Base-by-base conservation (phyloP, 306 rosid species). In the Urtica urens region DNA sequence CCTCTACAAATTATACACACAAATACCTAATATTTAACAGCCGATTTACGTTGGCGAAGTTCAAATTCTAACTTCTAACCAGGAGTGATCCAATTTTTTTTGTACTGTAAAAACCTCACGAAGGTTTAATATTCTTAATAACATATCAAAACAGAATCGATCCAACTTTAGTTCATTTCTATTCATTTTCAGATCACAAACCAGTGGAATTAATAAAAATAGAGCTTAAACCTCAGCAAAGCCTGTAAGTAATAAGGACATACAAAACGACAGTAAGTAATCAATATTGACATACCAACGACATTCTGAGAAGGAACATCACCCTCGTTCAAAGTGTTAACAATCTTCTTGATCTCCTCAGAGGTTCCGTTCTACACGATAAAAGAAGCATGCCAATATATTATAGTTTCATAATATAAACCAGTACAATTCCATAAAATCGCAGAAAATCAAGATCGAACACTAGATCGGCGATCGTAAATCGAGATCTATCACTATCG, bases 291-390 rank as follows among this genome's bases (percentile, higher is more conserved):
- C 92, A 72, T 62, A 84, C 95, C 87, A 16, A 84, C 95, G 50
- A 73, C 79, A 73, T 84, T 84, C 38, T 69, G 68, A 6, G 79
- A 73, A 17, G 94, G 86, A 20, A 84, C 83, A 33, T 75, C 31
- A 24, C 74, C 94, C 3, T 78, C 87, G 8, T 84, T 84, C 49
- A 84, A 65, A n/a, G 73, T 63, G 24, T 60, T 40, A 5, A 84
- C 81, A 40, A 84, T 84, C 74, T 84, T 84, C 72, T 75, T 84
- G 76, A 84, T 92, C 81, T 84, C 82, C 18, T 70, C 95, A 17
- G 62, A 51, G 51, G 93, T 84, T 22, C 95, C 95, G 35, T 84
- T 84, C 87, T 84, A 70, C 9, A 45, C 2, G n/a, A n/a, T n/a
- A n/a, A n/a, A n/a, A n/a, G n/a, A n/a, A n/a, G n/a, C n/a, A n/a